Percentiles rank a stretch among this genome's conserved stretches.
Conservation (phyloP, 345 rosid genomes). For the Aquilaria sinensis region DNA sequence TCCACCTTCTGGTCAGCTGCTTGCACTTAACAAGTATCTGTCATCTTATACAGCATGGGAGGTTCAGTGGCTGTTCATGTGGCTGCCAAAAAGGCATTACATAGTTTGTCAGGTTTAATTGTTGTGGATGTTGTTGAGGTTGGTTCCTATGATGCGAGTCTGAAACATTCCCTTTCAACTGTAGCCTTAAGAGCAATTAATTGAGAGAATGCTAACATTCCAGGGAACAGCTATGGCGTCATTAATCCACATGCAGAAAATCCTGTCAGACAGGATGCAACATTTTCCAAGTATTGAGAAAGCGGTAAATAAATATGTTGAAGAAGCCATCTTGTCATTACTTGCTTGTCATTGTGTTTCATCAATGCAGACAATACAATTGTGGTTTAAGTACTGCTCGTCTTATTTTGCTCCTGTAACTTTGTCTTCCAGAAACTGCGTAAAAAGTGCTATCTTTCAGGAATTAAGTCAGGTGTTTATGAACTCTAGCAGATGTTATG, state of each 20-base stretch:
- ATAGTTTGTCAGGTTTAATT: constrained; percentile 75
- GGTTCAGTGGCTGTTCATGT: constrained; percentile 94
- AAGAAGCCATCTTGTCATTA: background rate
- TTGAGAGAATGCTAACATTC: constrained; percentile 13
- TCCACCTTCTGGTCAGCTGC: no score
- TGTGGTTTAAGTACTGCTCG: background rate
- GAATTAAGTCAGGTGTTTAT: no score
- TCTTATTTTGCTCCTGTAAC: background rate
- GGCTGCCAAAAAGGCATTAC: constrained; percentile 72
- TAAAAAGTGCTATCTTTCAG: no score
- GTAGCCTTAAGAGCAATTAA: constrained; percentile 16
- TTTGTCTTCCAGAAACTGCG: background rate
- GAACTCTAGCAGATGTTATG: no score
- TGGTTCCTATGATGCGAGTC: constrained; percentile 14
- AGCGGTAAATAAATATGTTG: constrained; percentile 45
- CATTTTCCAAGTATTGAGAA: constrained; percentile 81
- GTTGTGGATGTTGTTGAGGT: constrained; percentile 99
- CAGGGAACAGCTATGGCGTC: constrained; percentile 98
- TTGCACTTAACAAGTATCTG: background rate
- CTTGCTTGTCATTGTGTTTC: constrained; percentile 1
- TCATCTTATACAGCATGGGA: constrained; percentile 68
- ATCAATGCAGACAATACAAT: background rate
- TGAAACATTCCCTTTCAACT: constrained; percentile 8
- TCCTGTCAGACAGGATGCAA: constrained; percentile 81
- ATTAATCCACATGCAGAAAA: constrained; percentile 87